A percentile compares a stretch with the other conserved stretches of the same genome.
Conservation (phyloP, 768 basidiomycete species). For the Gymnopilus junonius region DNA sequence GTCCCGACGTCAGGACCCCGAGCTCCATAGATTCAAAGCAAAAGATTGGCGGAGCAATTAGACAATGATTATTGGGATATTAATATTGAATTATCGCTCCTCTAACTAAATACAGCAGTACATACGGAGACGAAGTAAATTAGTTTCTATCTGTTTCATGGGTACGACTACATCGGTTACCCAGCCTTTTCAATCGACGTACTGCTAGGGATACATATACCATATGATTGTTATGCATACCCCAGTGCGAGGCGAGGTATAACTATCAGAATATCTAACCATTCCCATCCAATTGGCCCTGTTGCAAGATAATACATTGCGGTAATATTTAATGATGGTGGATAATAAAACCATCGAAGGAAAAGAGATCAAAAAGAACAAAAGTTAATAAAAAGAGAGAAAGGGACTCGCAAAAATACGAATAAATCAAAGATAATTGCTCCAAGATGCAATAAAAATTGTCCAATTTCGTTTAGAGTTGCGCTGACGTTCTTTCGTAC, state of each 20-base stretch:
- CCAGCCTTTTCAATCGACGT: slow-evolving; percentile 1
- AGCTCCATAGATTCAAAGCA: background rate
- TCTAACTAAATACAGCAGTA: slow-evolving; percentile 14
- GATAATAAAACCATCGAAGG: slow-evolving; percentile 12
- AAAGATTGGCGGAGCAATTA: background rate
- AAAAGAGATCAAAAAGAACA: slow-evolving; percentile 13
- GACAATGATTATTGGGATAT: background rate
- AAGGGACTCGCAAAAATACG: background rate
- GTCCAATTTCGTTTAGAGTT: slow-evolving; percentile 36
- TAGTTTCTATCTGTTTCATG: slow-evolving; percentile 10
- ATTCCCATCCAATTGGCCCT: slow-evolving; percentile 11
- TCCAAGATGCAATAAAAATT: slow-evolving; percentile 7
- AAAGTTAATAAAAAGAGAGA: background rate
- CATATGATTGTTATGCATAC: slow-evolving; percentile 13
- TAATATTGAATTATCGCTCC: background rate
- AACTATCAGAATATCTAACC: slow-evolving; percentile 9
- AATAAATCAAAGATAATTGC: slow-evolving; percentile 5
- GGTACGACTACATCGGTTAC: slow-evolving; percentile 5
- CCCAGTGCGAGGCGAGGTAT: slow-evolving; percentile 14
- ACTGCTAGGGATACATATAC: slow-evolving; percentile 16
- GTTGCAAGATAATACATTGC: slow-evolving; percentile 12
- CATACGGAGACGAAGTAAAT: slow-evolving; percentile 10
- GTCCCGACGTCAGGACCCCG: background rate
- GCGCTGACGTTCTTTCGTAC: slow-evolving; percentile 44
- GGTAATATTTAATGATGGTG: slow-evolving; percentile 12